These are phyloP conservation scores for Hymenochaete sp. DNA, from an alignment of 1,284 basidiomycete species.

Conservation along the genomic window DNA sequence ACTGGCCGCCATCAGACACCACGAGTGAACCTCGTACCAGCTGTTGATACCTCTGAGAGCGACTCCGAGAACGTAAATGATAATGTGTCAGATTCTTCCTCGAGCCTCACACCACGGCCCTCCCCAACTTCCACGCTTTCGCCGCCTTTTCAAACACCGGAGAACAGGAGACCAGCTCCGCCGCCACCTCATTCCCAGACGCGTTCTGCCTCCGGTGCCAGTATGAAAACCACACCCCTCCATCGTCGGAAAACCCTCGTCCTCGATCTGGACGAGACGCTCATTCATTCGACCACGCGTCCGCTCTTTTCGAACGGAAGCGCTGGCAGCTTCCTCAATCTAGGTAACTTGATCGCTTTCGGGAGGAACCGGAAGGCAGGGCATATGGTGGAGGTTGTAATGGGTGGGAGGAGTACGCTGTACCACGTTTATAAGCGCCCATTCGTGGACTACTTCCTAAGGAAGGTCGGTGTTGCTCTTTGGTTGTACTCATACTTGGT, in stretches of 20 bases:
- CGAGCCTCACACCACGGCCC: neutral
- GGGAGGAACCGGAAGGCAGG: constrained; percentile 63
- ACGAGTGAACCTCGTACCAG: constrained; percentile 12
- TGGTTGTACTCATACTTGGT: neutral
- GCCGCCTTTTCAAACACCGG: constrained; percentile 19
- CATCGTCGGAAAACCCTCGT: constrained; percentile 87
- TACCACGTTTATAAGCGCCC: constrained; percentile 99
- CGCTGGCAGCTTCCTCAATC: constrained; percentile 54
- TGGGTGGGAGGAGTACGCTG: constrained; percentile 81
- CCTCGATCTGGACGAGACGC: constrained; percentile 93
- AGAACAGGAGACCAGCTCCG: neutral
- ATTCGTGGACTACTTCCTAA: constrained; percentile 91
- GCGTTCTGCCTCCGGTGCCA: constrained; percentile 15
- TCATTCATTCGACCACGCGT: constrained; percentile 93
- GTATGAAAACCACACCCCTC: constrained; percentile 51
- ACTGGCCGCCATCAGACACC: constrained; percentile 11
- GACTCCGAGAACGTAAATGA: neutral
- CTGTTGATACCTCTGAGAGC: constrained; percentile 1
- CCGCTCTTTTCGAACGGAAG: constrained; percentile 47
- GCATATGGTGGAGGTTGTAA: constrained; percentile 92
- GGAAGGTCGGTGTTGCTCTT: constrained; percentile 59
- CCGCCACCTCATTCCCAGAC: constrained; percentile 9
- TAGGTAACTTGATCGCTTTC: constrained; percentile 35
- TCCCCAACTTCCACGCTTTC: constrained; percentile 18
- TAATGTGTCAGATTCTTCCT: neutral